Percentiles rank a stretch among this genome's conserved stretches.
These are phyloP conservation scores for Martensiomyces pterosporus DNA, from an alignment of 192 early-diverging fungal genomes.

Conservation along the genomic window DNA sequence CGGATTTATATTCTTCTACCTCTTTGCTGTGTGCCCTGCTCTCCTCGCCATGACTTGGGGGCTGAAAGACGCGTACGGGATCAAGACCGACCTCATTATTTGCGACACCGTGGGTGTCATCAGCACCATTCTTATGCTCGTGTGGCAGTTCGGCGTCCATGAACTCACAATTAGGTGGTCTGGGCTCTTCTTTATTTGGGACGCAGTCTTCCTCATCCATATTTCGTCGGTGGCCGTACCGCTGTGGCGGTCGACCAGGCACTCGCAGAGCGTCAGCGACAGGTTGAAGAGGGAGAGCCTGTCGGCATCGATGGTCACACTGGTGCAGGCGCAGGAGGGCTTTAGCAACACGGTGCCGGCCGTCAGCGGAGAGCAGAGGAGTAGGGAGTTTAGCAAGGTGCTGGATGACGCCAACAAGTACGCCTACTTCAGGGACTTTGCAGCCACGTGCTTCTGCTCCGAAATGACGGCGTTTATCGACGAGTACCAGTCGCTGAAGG, in stretches of 20 bases:
- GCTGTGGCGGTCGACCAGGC: slow-evolving; percentile 21
- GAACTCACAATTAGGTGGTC: slow-evolving; percentile 20
- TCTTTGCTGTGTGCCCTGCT: neutral
- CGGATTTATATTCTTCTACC: neutral
- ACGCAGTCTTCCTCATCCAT: slow-evolving; percentile 20
- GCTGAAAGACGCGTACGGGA: neutral
- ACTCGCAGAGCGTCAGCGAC: slow-evolving; percentile 29
- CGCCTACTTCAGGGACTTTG: slow-evolving; percentile 46
- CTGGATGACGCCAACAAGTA: slow-evolving; percentile 41
- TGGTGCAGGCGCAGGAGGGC: slow-evolving; percentile 20
- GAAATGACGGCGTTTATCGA: slow-evolving; percentile 46
- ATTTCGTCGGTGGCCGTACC: slow-evolving; percentile 26
- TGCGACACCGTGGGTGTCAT: neutral
- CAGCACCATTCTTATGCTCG: neutral
- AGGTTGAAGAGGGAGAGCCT: slow-evolving; percentile 35
- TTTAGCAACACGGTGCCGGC: slow-evolving; percentile 4
- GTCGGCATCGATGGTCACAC: slow-evolving; percentile 23
- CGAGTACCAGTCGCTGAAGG: slow-evolving; percentile 47
- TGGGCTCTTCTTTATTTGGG: slow-evolving; percentile 40
- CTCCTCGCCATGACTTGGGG: neutral
- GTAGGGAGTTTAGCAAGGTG: slow-evolving; percentile 36
- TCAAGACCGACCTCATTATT: neutral
- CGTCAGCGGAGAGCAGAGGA: slow-evolving; percentile 13
- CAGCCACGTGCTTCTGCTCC: slow-evolving; percentile 48
- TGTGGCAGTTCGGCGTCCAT: neutral